Evolutionary conservation across 768 basidiomycete genomes (phyloP), one percentile per base, ranked within the genome.

Genomic region (Russula foetens): DNA sequence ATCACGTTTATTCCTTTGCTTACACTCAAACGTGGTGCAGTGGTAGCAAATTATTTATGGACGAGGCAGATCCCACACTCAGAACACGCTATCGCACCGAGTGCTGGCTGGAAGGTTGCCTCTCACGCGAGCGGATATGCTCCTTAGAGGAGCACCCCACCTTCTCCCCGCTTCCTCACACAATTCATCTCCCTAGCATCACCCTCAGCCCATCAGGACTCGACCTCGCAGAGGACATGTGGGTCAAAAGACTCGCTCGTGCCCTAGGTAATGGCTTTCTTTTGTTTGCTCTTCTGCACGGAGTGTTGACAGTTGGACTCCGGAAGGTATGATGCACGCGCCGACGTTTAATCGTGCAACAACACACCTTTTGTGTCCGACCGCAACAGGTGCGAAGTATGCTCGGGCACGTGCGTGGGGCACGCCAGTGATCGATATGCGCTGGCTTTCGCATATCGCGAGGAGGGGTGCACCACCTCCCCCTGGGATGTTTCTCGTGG

Each of bases 101-200:
- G 71, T 95, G 91, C 69, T 98, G 94, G 94, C 76, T 98, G 1
- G 94, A 98, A 71, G 81, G 81, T 46, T 96, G 90, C 67, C 79
- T 92, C 15, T 86, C 82, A 56, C 84, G 86, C 59, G 86, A 90
- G 47, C 78, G 81, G n/a, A 73, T 96, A 53, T 86, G 88, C 67
- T 70, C 74, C 19, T 75, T 82, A 0, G 81, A 84, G 1, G 87
- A 88, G 45, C 84, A 92, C 63, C 69, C 90, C 14, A 81, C 84
- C 0, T 92, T 90, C 67, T 72, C 72, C 4, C 93, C 93, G 1
- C 75, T 97, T 17, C 73, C 66, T 4, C 77, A 86, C 3, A 54
- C 72, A 5, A 74, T 76, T 5, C 92, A 92, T 12, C 70, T 93
- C 33, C 68, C 74, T 39, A 82, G 90, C 14, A 77, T 92, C 31